phyloP scores from a whole-genome alignment of 768 basidiomycete species.

The Lyophyllum atratum region DNA sequence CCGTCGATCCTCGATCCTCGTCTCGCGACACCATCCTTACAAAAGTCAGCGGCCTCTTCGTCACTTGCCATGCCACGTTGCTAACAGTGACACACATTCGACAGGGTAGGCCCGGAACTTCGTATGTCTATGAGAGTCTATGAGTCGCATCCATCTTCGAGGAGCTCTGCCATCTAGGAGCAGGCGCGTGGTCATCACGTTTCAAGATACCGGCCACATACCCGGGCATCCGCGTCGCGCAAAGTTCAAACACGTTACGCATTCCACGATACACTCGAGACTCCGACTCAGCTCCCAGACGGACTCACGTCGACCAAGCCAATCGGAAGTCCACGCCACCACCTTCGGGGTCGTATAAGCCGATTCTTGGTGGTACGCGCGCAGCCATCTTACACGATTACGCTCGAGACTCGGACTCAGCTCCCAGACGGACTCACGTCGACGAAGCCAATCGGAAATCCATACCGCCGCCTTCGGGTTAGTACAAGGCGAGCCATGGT shows the following conservation, averaged over 20 bases:
- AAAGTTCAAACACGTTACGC: too few species aligned
- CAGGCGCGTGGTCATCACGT: slow-evolving; percentile 34
- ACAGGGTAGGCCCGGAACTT: slow-evolving; percentile 23
- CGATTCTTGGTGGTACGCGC: slow-evolving; percentile 37
- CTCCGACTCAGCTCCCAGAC: slow-evolving; percentile 1
- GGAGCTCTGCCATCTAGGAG: slow-evolving; percentile 27
- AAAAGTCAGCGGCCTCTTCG: slow-evolving; percentile 19
- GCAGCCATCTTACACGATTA: too few species aligned
- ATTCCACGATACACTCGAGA: slow-evolving; percentile 29
- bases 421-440: too few species aligned
- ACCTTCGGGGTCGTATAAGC: slow-evolving; percentile 36
- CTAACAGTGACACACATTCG: not conserved
- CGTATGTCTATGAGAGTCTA: too few species aligned
- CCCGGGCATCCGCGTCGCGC: slow-evolving; percentile 36
- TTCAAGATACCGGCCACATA: slow-evolving; percentile 39
- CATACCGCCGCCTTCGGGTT: slow-evolving; percentile 39
- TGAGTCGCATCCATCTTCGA: slow-evolving; percentile 31
- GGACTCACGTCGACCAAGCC: slow-evolving; percentile 14
- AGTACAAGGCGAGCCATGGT: slow-evolving; percentile 43
- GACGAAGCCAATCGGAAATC: too few species aligned
- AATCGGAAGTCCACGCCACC: slow-evolving; percentile 30
- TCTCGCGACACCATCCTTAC: slow-evolving; percentile 28
- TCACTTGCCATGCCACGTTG: not conserved
- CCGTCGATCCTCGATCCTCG: slow-evolving; percentile 37
- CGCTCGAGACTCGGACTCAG: too few species aligned